Base-by-base conservation (phyloP, 2,329 filamentous ascomycete genomes). In the Chaetomiaceae sp. region DNA sequence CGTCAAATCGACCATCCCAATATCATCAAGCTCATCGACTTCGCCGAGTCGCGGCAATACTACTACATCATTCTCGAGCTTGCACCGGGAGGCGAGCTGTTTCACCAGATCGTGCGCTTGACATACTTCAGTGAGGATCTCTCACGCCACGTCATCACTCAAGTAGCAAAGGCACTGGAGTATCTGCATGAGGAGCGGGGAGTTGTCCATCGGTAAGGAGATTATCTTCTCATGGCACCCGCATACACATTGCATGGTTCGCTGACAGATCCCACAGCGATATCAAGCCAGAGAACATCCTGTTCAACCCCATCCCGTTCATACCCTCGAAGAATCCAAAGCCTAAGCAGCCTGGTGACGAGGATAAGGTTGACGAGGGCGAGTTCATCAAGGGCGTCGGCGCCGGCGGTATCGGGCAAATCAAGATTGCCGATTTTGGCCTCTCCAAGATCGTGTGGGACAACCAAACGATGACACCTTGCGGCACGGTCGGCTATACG, bases 361-460 rank as follows among this genome's bases (percentile, higher is more conserved):
- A 99, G 70, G 92, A 97, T 65, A 99, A 99, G 74, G 87, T 85
- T 4, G 93, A 99, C 55, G 93, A 99, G 69, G 93, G 93, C 58
- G 92, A 97, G 65, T 99, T 95, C 58, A 76, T 93, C 54, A 79
- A 76, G 16, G 91, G 91, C 2, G 71, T 86, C 31, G 93, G 93
- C 37, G 78, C 87, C 1, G 93, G 93, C 51, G 93, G 92, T 35
- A 99, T 99, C 56, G 93, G 93, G 27, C 76, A 80, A 57, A 96
- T 99, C 73, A 97, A 99, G 76, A 92, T 99, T 68, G 93, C 93
- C 65, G 93, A 99, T 65, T 99, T 99, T 66, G 93, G 93, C 48
- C 76, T 99, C 9, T 96, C 92, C 57, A 99, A 99, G 72, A 87
- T 99, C 59, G 89, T 99, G 14, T 99, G 93, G 93, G 93, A 97